Evolutionary conservation across 2,329 filamentous ascomycete species (phyloP).

Genomic region (Xylaria sp.): DNA sequence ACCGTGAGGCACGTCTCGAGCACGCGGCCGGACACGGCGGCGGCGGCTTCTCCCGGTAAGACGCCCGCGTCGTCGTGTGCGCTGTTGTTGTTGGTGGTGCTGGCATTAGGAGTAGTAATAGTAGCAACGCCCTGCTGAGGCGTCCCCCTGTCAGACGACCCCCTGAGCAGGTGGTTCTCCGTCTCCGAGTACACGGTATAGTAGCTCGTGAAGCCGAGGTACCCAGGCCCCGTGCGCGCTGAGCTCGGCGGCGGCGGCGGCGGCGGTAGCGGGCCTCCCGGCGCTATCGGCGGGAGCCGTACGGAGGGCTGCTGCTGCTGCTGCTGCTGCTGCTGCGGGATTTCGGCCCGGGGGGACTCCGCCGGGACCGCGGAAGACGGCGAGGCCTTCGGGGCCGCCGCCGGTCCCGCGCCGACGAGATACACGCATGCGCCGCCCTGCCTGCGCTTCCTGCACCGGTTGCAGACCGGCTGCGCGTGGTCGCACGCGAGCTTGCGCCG

Average conservation of each 20-base stretch:
- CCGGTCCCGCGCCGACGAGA: conserved; percentile 14
- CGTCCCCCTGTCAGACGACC: conserved; percentile 12
- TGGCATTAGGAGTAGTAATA: too few species aligned
- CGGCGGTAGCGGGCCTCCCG: conserved; percentile 15
- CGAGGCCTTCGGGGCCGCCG: conserved; percentile 6
- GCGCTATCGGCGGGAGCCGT: conserved; percentile 9
- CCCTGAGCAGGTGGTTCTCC: conserved; percentile 40
- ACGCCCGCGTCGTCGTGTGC: not conserved
- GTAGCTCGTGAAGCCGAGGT: conserved; percentile 51
- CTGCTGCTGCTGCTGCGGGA: too few species aligned
- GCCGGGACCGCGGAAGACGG: too few species aligned
- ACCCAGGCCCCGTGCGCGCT: conserved; percentile 35
- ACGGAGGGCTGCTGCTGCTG: too few species aligned
- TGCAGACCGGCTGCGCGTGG: conserved; percentile 44
- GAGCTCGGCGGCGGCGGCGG: too few species aligned
- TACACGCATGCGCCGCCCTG: conserved; percentile 42
- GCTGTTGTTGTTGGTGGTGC: conserved; percentile 4
- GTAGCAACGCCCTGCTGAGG: too few species aligned
- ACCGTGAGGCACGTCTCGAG: conserved; percentile 44
- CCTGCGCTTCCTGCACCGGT: conserved; percentile 42
- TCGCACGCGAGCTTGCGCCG: conserved; percentile 49
- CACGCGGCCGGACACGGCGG: conserved; percentile 27
- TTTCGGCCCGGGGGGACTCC: conserved; percentile 20
- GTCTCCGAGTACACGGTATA: conserved; percentile 47
- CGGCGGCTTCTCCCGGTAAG: not conserved